Evolutionary conservation across 2,329 filamentous ascomycete species (phyloP).

Genomic region (Botrytis pseudocinerea): DNA sequence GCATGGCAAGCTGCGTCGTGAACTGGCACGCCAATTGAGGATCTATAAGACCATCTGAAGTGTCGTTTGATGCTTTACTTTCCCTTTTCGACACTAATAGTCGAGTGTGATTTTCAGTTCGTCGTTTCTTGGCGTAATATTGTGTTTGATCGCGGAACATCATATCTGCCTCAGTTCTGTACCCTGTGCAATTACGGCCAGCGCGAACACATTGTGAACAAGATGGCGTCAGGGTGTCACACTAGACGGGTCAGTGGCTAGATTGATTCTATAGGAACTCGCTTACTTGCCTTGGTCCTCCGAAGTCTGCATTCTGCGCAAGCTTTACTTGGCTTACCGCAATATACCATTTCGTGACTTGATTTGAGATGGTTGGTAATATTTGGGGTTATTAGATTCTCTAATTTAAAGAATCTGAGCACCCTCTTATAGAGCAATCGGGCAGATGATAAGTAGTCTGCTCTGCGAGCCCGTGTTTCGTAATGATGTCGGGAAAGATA

Average conservation of each 20-base stretch:
- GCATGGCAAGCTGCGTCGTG: neutral
- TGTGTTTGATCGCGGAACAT: conserved; percentile 58
- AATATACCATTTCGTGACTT: conserved; percentile 33
- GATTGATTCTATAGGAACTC: neutral
- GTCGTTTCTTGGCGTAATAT: conserved; percentile 25
- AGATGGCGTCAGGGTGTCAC: conserved; percentile 52
- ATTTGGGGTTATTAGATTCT: neutral
- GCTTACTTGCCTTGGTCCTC: conserved; percentile 43
- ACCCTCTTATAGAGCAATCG: neutral
- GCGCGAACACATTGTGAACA: conserved; percentile 58
- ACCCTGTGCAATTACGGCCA: conserved; percentile 53
- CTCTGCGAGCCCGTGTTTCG: neutral
- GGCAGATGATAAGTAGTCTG: neutral
- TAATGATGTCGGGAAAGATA: neutral
- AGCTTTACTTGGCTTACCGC: conserved; percentile 45
- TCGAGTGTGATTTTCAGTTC: conserved; percentile 20
- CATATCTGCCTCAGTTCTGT: conserved; percentile 56
- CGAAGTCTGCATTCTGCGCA: conserved; percentile 47
- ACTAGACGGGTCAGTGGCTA: conserved; percentile 44
- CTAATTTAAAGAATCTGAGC: neutral
- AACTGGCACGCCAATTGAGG: neutral
- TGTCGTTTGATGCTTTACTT: neutral
- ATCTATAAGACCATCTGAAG: neutral
- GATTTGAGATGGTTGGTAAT: neutral
- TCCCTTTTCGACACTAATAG: neutral